Base-by-base conservation (phyloP, 192 early-diverging fungal species). In the Coemansia furcata region DNA sequence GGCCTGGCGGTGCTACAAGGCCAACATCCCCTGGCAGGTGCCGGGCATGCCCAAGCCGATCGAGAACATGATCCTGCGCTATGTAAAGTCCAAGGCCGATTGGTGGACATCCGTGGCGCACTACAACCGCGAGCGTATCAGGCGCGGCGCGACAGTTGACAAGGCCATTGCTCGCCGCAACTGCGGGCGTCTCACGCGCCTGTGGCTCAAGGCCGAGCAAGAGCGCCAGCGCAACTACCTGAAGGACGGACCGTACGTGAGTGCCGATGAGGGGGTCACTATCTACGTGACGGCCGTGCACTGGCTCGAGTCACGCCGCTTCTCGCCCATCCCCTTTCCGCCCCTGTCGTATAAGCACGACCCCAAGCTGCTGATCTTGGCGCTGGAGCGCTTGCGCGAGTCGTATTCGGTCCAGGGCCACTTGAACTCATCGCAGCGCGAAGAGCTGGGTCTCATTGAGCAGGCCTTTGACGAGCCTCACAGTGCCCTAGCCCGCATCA, bases 281-380 rank as follows among this genome's bases (percentile, higher is more conserved):
- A 98, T 99, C 61, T 98, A 98, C 68, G 95, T 95, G 3, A 91
- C 95, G 3, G 96, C 95, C 12, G 98, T 98, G 36, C 96, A 99
- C 72, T 99, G 95, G 95, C 82, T 99, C 21, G 98, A 98, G 82
- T 92, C 92, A 46, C 88, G 98, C n/a, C 94, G 93, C 71, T 98
- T 99, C 69, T 92, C 94, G 63, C 98, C 98, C 14, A 99, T 99
- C 65, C 96, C 96, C 23, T 99, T 99, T 85, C 98, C 98, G 37
- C 98, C 98, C 30, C 85, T 99, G 52, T 96, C 94, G n/a, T 99
- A 99, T 84, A 99, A 99, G 84, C 98, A 99, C 74, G 98, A 99
- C 66, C 95, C 96, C n/a, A 99, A 99, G 77, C 85, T 99, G 38
- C 83, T 99, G 17, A 94, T 97, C 66, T 82, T 99, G 64, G 96